A percentile compares a stretch with the other conserved stretches of the same genome.
Conservation (phyloP, 345 rosid genomes). For the Combretum micranthum region DNA sequence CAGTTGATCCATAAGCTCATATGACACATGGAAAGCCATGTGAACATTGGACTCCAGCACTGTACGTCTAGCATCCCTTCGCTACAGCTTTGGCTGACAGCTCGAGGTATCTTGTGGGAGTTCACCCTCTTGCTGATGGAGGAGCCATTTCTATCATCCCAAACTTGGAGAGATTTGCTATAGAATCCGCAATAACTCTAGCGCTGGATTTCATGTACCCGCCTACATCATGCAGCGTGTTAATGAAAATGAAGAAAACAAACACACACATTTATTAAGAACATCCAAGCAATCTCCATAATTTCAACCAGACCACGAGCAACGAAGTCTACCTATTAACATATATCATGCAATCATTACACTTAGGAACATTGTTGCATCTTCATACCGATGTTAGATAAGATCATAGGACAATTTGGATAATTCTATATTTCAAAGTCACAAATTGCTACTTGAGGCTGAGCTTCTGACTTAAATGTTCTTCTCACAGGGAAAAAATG, state of each 20-base stretch:
- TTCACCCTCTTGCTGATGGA: conserved; percentile 15
- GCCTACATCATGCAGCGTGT: conserved; percentile 36
- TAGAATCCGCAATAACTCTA: conserved; percentile 76
- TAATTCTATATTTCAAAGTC: too few species aligned
- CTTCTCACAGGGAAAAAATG: too few species aligned
- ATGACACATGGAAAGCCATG: too few species aligned
- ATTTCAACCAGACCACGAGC: not conserved
- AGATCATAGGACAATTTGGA: too few species aligned
- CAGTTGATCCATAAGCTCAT: too few species aligned
- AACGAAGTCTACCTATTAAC: not conserved
- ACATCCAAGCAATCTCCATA: not conserved
- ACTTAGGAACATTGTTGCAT: too few species aligned
- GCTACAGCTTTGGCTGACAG: not conserved
- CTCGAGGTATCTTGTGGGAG: not conserved
- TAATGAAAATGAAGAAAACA: not conserved
- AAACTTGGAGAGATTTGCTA: conserved; percentile 58
- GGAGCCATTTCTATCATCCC: conserved; percentile 34
- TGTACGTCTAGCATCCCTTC: too few species aligned
- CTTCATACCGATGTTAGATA: too few species aligned
- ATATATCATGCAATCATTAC: too few species aligned
- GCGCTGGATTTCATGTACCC: conserved; percentile 97
- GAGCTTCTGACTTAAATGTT: too few species aligned
- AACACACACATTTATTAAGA: not conserved
- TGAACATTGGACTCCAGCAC: too few species aligned
- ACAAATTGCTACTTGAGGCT: too few species aligned